Base-by-base conservation (phyloP, 106 monocot species). In the Allium fistulosum region DNA sequence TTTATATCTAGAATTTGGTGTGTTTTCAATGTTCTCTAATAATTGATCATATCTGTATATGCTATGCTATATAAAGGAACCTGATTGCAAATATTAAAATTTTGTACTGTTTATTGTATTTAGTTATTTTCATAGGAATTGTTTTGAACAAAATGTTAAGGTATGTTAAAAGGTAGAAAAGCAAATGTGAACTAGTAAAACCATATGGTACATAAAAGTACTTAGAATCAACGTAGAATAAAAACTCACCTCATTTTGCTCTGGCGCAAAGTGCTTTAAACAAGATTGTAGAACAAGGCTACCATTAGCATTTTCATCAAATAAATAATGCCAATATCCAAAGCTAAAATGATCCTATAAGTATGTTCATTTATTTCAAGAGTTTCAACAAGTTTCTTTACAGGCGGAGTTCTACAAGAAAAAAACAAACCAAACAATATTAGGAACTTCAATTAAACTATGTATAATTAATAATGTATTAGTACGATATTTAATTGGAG, bases 301-400 rank as follows among this genome's bases (percentile, higher is more conserved):
- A 3, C 91, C 91, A 77, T 87, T 91, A 11, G 62, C 48, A 59
- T 59, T 62, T 80, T 87, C 56, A 87, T 84, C 67, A 91, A 64
- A 46, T 13, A 27, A 63, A 84, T 53, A 14, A 77, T 72, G 52
- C 60, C 75, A 56, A 77, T 65, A 10, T 71, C 77, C 57, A 91
- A 61, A 58, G 91, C 68, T 48, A 75, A 75, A 64, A 78, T 71
- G 45, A 91, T 62, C 63, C 75, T 67, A 22, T 62, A 78, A 68
- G 68, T 60, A 55, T 87, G 79, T 56, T 80, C 72, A n/a, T 63
- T 49, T 15, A 50, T 73, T 63, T 74, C 61, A 45, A 84, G 74
- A 17, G 74, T 75, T 67, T 84, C 84, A 65, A 87, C 83, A 45
- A 91, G 57, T 69, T 87, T 91, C 74, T 87, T 86, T 22, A 91